A percentile compares a stretch with the other conserved stretches of the same genome.
Evolutionary conservation across 352 stramenopile species (phyloP).

Genomic region (Globisporangium recalcitrans): DNA sequence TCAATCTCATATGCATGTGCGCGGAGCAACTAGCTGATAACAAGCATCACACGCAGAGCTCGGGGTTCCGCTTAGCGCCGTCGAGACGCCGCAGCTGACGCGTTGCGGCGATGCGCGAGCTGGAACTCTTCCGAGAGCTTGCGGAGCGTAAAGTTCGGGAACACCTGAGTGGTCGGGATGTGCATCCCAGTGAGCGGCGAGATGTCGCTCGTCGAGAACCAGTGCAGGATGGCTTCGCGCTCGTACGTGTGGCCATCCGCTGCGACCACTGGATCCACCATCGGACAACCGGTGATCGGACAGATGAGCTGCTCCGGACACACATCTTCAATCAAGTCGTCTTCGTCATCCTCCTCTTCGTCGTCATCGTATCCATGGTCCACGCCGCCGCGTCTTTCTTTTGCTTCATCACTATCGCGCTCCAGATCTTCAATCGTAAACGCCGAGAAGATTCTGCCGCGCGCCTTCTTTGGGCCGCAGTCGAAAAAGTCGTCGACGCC

Average conservation of each 20-base stretch:
- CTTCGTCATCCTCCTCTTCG: constrained; percentile 22
- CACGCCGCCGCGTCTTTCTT: constrained; percentile 27
- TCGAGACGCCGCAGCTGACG: not conserved
- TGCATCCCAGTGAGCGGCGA: constrained; percentile 75
- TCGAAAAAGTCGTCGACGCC: constrained; percentile 40
- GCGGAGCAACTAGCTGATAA: not conserved
- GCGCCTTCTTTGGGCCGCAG: constrained; percentile 33
- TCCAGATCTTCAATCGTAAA: constrained; percentile 39
- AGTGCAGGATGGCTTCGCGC: constrained; percentile 89
- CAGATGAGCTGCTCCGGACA: constrained; percentile 73
- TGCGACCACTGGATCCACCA: constrained; percentile 95
- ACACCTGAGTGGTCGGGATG: constrained; percentile 70
- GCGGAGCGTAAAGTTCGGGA: constrained; percentile 69
- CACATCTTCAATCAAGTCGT: constrained; percentile 24
- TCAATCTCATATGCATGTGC: not conserved
- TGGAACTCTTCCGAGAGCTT: constrained; percentile 63
- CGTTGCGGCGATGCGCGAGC: constrained; percentile 14
- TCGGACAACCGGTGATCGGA: constrained; percentile 93
- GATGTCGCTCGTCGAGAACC: constrained; percentile 86
- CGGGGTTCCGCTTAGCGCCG: constrained; percentile 8
- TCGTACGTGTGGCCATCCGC: constrained; percentile 98
- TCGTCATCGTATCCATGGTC: constrained; percentile 16
- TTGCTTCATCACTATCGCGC: constrained; percentile 27
- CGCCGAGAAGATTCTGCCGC: constrained; percentile 45
- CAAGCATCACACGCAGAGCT: not conserved